phyloP scores from a whole-genome alignment of 805 yeast species.

The Starmerella roubikii region DNA sequence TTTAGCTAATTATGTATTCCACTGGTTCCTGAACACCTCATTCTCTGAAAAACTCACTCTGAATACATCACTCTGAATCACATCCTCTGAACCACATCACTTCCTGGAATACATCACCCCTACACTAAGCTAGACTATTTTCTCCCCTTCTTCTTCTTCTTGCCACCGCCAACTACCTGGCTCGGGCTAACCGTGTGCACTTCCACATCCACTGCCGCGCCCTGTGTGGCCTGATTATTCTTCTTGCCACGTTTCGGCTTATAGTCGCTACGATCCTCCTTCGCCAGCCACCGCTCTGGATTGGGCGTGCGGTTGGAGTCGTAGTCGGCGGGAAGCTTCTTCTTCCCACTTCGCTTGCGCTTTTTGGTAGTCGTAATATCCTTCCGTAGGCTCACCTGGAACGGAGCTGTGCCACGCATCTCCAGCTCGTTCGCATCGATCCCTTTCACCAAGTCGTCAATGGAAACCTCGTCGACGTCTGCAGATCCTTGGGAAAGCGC shows the following conservation, averaged over 20 bases:
- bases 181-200: not conserved
- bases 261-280: constrained; percentile 72
- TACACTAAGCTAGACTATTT: constrained; percentile 12
- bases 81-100: not conserved
- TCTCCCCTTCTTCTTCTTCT: constrained; percentile 27
- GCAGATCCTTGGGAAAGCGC: constrained; percentile 7
- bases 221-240: constrained; percentile 33
- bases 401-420: not conserved
- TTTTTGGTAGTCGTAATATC: not conserved
- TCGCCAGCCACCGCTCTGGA: constrained; percentile 82
- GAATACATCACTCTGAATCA: not conserved
- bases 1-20: too few species aligned
- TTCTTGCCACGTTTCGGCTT: constrained; percentile 60
- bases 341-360: constrained; percentile 25
- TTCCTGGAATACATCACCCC: not conserved
- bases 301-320: constrained; percentile 33
- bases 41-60: not conserved
- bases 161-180: constrained; percentile 13
- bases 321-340: constrained; percentile 31
- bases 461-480: not conserved
- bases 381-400: too few species aligned
- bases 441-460: constrained; percentile 14
- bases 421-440: constrained; percentile 18
- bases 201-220: constrained; percentile 16
- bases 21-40: too few species aligned